phyloP scores from a whole-genome alignment of 179 eudicot genomes.

The Heliamphora pulchella region DNA sequence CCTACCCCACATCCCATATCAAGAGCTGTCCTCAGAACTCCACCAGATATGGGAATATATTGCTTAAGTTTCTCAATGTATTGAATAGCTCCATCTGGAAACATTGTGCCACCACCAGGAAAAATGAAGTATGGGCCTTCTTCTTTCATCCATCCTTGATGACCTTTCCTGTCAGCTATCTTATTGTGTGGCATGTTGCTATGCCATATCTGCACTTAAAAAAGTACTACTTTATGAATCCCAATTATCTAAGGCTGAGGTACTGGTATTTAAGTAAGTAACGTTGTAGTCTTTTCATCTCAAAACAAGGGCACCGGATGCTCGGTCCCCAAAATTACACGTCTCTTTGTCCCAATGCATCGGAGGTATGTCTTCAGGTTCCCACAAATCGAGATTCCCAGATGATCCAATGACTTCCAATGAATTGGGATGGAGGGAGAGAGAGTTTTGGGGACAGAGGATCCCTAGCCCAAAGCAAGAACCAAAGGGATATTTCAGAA shows the following conservation, averaged over 20 bases:
- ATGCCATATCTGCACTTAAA: slow-evolving; percentile 79
- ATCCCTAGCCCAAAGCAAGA: background rate
- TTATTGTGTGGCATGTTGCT: slow-evolving; percentile 90
- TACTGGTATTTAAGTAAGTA: background rate
- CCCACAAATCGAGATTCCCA: too few species aligned
- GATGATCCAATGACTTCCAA: too few species aligned
- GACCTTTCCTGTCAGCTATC: slow-evolving; percentile 93
- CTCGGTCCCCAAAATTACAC: too few species aligned
- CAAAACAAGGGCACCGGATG: too few species aligned
- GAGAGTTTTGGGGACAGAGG: too few species aligned
- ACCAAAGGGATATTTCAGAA: background rate
- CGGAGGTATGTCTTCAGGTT: too few species aligned
- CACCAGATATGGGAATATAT: slow-evolving; percentile 80
- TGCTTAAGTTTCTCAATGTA: slow-evolving; percentile 85
- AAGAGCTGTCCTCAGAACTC: slow-evolving; percentile 84
- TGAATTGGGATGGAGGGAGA: too few species aligned
- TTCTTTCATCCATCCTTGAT: slow-evolving; percentile 97
- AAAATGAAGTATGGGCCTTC: slow-evolving; percentile 84
- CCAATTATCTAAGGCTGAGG: background rate
- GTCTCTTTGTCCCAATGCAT: too few species aligned
- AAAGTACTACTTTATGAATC: background rate
- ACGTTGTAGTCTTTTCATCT: slow-evolving; percentile 1
- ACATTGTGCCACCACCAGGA: slow-evolving; percentile 98
- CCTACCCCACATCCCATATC: slow-evolving; percentile 99
- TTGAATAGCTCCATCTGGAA: slow-evolving; percentile 86